Base-by-base conservation (phyloP, 2,329 filamentous ascomycete species). In the Corinectria fuckeliana region DNA sequence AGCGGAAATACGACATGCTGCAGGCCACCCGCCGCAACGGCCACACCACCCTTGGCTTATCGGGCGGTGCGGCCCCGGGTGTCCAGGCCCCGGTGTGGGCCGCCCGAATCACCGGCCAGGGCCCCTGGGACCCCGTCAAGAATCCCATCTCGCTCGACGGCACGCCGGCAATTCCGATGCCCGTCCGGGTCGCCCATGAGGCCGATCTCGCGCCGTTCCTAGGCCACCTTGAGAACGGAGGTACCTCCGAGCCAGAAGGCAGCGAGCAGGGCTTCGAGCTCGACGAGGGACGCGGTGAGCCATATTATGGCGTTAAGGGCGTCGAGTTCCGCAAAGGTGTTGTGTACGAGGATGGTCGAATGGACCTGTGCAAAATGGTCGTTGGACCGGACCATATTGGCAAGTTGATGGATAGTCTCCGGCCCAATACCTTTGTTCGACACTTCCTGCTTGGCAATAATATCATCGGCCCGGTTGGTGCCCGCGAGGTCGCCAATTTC, bases 281-380 rank as follows among this genome's bases (percentile, higher is more conserved):
- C 4, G 71, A 75, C 9, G 74, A 62, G n/a, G 75, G 74, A 14
- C 67, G 69, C n/a, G 74, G 74, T 5, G 75, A 77, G 69, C 74
- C 75, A 8, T 71, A 73, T 60, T 76, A 77, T 42, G 70, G 71
- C 16, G 70, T 73, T 13, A 69, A 72, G 28, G 75, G 71, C 4
- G 70, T 71, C 36, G 76, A 78, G 66, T 78, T 77, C 38, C 71
- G 60, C 21, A 73, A 71, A 64, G 76, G 76, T 25, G 75, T 78
- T 21, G 70, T 84, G 5, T 85, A 84, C 59, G 77, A 81, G 51
- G 82, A 85, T 62, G 78, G 78, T 8, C 77, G 82, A 11, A 78
- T 85, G 72, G 82, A 85, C 65, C 77, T 85, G 2, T 85, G 82
- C 74, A 84, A 84, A 72, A 82, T 82, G 76, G 82, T 82, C 3